phyloP scores from a whole-genome alignment of 208 protist species.

The Giardia muris region DNA sequence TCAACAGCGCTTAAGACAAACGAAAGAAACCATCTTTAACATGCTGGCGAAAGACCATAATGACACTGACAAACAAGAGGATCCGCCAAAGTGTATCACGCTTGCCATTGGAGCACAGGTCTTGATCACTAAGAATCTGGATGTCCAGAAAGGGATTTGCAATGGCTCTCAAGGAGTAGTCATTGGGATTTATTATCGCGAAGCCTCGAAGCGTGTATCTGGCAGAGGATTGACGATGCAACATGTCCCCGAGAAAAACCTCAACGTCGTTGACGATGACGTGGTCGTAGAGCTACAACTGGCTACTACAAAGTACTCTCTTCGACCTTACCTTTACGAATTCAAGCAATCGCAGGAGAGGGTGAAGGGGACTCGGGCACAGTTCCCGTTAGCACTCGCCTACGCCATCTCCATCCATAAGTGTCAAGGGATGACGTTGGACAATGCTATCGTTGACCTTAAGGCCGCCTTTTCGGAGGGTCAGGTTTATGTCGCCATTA shows the following conservation, averaged over 20 bases:
- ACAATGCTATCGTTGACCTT: neutral
- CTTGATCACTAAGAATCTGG: slow-evolving; percentile 18
- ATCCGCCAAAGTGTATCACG: neutral
- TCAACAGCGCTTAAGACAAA: neutral
- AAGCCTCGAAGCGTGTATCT: neutral
- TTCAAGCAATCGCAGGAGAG: neutral
- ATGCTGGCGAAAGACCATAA: neutral
- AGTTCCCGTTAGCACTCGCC: neutral
- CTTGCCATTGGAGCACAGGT: slow-evolving; percentile 19
- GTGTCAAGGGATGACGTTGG: slow-evolving; percentile 5
- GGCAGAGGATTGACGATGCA: neutral
- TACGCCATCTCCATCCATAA: slow-evolving; percentile 23
- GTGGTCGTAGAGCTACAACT: neutral
- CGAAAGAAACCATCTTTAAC: neutral
- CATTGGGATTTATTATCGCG: neutral
- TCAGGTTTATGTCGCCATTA: neutral
- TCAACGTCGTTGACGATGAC: neutral
- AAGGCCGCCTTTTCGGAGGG: neutral
- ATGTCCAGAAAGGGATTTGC: neutral
- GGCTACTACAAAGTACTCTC: neutral
- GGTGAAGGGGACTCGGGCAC: neutral
- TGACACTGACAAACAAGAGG: neutral
- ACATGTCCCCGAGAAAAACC: neutral
- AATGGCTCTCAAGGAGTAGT: neutral
- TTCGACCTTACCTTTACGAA: neutral